phyloP scores from a whole-genome alignment of 495 filamentous ascomycete genomes.

The Niebla homalea region DNA sequence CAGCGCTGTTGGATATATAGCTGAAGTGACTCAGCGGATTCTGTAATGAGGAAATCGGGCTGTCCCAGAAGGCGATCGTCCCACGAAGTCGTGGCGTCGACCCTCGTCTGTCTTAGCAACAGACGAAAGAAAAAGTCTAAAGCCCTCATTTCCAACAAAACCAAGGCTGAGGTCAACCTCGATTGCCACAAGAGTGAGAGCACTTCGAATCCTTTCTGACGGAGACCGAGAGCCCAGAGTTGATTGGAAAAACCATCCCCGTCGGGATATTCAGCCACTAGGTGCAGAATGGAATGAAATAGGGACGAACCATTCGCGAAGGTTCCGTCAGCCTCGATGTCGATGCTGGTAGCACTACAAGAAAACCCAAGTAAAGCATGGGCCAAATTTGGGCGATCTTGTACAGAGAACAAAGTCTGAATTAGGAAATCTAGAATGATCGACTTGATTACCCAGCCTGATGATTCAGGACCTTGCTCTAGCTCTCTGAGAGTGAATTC shows the following conservation, averaged over 20 bases:
- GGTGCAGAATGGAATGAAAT: slow-evolving; percentile 63
- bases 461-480: slow-evolving; percentile 44
- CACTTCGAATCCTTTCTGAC: slow-evolving; percentile 61
- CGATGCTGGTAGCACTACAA: slow-evolving; percentile 52
- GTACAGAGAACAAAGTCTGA: slow-evolving; percentile 55
- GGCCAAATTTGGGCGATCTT: slow-evolving; percentile 65
- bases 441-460: slow-evolving; percentile 62
- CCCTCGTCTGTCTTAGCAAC: slow-evolving; percentile 48
- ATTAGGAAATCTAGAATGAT: slow-evolving; percentile 72
- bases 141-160: slow-evolving; percentile 61
- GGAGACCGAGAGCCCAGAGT: slow-evolving; percentile 60
- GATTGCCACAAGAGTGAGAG: slow-evolving; percentile 72
- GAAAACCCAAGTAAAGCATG: slow-evolving; percentile 84
- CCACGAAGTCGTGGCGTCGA: slow-evolving; percentile 54
- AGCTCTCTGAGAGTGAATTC: slow-evolving; percentile 46
- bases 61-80: slow-evolving; percentile 41
- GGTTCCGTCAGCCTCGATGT: slow-evolving; percentile 44
- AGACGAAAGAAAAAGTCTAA: slow-evolving; percentile 61
- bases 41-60: slow-evolving; percentile 49
- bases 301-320: slow-evolving; percentile 60
- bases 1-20: slow-evolving; percentile 65
- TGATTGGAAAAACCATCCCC: slow-evolving; percentile 45
- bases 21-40: slow-evolving; percentile 49
- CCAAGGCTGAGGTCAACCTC: slow-evolving; percentile 59
- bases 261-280: slow-evolving; percentile 49